A percentile compares a stretch with the other conserved stretches of the same genome.
Evolutionary conservation across 257 asterid genomes (phyloP).

Genomic region (Jaltomata sinuosa): DNA sequence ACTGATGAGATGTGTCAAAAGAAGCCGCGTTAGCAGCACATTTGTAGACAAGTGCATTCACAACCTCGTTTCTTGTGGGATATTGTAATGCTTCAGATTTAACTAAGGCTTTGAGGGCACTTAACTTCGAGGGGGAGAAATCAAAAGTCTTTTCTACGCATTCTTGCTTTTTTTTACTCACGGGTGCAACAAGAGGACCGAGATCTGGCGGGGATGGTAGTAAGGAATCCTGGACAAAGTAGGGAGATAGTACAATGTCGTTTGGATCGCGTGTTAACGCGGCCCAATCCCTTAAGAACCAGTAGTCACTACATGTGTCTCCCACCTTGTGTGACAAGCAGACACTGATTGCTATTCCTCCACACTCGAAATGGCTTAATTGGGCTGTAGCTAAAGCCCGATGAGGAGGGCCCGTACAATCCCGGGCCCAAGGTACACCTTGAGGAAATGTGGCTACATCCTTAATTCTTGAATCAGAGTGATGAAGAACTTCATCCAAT

Average conservation of each 20-base stretch:
- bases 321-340: neutral
- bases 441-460: neutral
- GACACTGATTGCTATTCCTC: neutral
- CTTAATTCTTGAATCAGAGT: neutral
- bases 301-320: neutral
- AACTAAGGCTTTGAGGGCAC: neutral
- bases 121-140: neutral
- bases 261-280: neutral
- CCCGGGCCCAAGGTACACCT: neutral
- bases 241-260: neutral
- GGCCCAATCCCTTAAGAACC: neutral
- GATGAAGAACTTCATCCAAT: neutral
- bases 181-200: neutral
- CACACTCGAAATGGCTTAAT: neutral
- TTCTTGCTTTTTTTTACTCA: neutral
- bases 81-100: neutral
- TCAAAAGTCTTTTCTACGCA: neutral
- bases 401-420: no score
- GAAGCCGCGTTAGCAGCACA: neutral
- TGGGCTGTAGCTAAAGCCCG: neutral
- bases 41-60: neutral
- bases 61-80: neutral
- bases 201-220: neutral
- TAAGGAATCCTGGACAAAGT: neutral
- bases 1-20: neutral